Evolutionary conservation across 2,329 filamentous ascomycete genomes (phyloP).

Genomic region (Fusarium miscanthi): DNA sequence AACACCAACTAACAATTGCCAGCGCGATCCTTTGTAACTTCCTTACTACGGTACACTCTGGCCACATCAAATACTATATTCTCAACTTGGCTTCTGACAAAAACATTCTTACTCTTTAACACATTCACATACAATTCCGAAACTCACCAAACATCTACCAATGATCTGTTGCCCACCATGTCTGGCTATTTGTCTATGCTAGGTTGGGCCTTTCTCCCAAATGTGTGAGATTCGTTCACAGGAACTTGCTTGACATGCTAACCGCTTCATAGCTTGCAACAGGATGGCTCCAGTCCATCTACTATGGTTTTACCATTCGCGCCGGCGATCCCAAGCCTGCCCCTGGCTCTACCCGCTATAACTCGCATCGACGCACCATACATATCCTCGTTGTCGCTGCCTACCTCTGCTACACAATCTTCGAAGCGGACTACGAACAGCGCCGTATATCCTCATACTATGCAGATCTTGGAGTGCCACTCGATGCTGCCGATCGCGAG

Average conservation of each 20-base stretch:
- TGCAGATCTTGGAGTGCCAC: slow-evolving; percentile 75
- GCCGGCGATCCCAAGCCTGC: slow-evolving; percentile 85
- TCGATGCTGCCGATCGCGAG: slow-evolving; percentile 75
- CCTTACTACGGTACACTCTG: slow-evolving; percentile 27
- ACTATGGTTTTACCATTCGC: slow-evolving; percentile 89
- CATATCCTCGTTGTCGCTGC: slow-evolving; percentile 82
- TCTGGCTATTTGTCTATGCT: slow-evolving; percentile 64
- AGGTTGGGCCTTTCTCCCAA: slow-evolving; percentile 68
- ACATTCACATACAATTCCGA: background rate
- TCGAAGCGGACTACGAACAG: slow-evolving; percentile 88
- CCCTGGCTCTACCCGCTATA: slow-evolving; percentile 74
- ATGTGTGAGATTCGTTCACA: slow-evolving; percentile 51
- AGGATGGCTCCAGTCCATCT: slow-evolving; percentile 79
- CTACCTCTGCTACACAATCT: slow-evolving; percentile 92
- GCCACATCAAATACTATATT: slow-evolving; percentile 29
- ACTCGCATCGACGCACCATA: slow-evolving; percentile 82
- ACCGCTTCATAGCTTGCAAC: slow-evolving; percentile 73
- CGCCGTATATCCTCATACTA: slow-evolving; percentile 81
- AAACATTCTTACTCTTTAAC: background rate
- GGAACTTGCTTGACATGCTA: slow-evolving; percentile 20
- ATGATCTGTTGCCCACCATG: slow-evolving; percentile 53
- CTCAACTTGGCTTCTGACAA: background rate
- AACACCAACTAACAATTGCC: slow-evolving; percentile 27
- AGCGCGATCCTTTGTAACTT: slow-evolving; percentile 24
- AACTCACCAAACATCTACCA: slow-evolving; percentile 10